These are phyloP conservation scores for Wickerhamomyces chambardii DNA, from an alignment of 805 yeast species.

Conservation along the genomic window DNA sequence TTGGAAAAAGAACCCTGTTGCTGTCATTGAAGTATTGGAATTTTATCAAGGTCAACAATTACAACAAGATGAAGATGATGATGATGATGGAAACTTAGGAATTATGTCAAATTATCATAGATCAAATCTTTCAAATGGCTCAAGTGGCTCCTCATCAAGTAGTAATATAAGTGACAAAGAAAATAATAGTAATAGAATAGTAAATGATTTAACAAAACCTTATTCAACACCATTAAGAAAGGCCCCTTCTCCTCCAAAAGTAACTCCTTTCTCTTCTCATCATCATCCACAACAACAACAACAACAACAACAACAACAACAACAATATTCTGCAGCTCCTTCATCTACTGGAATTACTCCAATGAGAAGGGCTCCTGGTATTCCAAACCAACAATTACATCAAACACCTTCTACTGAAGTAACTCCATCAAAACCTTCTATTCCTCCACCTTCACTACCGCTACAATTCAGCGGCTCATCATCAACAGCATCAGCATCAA, in stretches of 20 bases:
- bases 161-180: slow-evolving; percentile 7
- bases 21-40: slow-evolving; percentile 85
- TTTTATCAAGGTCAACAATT: slow-evolving; percentile 46
- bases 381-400: too few species aligned
- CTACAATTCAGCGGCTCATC: too few species aligned
- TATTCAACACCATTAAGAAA: slow-evolving; percentile 29
- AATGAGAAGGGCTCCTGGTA: background rate
- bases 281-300: slow-evolving; percentile 4
- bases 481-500: too few species aligned
- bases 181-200: slow-evolving; percentile 12
- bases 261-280: slow-evolving; percentile 14
- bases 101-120: slow-evolving; percentile 6
- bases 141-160: slow-evolving; percentile 8
- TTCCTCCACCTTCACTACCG: slow-evolving; percentile 1
- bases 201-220: slow-evolving; percentile 36
- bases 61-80: slow-evolving; percentile 1
- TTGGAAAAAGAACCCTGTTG: slow-evolving; percentile 90
- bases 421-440: slow-evolving; percentile 6
- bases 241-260: slow-evolving; percentile 31
- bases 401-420: slow-evolving; percentile 1
- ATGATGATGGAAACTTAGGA: background rate
- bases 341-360: slow-evolving; percentile 1
- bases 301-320: too few species aligned
- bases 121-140: slow-evolving; percentile 15
- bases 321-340: too few species aligned